Conservation (phyloP, 2,329 filamentous ascomycete genomes). For the Pseudogymnoascus sp. region DNA sequence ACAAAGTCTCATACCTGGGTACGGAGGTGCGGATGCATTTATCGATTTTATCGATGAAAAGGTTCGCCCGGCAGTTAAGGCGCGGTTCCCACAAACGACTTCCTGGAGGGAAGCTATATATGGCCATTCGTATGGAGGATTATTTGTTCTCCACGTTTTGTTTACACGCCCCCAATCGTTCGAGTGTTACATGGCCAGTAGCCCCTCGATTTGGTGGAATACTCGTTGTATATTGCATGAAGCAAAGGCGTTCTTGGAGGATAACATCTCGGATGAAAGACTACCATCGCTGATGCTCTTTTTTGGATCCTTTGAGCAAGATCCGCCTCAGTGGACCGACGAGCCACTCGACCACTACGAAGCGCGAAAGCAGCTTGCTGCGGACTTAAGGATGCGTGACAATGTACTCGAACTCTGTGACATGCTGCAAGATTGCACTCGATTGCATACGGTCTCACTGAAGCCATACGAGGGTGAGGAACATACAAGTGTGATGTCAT, state of each 20-base stretch:
- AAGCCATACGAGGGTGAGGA: neutral
- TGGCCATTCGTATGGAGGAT: neutral
- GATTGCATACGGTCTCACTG: neutral
- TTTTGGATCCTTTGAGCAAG: neutral
- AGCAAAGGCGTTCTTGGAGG: neutral
- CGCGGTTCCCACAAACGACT: neutral
- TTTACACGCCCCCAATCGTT: neutral
- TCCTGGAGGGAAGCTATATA: neutral
- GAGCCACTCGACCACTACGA: neutral
- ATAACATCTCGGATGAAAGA: neutral
- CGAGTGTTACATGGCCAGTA: neutral
- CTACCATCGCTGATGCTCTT: neutral
- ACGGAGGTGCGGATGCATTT: neutral
- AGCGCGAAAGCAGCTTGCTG: neutral
- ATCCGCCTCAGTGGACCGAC: neutral
- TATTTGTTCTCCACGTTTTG: neutral
- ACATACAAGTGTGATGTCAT: slow-evolving; percentile 1
- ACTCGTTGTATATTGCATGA: neutral
- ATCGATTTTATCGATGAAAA: neutral
- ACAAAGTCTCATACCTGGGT: neutral
- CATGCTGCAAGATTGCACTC: neutral
- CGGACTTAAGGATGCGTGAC: slow-evolving; percentile 1
- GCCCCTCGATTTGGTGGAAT: slow-evolving; percentile 1
- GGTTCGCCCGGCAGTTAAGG: neutral
- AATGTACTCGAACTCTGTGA: neutral